Percentiles rank a stretch among this genome's conserved stretches.
These are phyloP conservation scores for Colletotrichum sp. DNA, from an alignment of 2,329 filamentous ascomycete genomes.

Conservation along the genomic window DNA sequence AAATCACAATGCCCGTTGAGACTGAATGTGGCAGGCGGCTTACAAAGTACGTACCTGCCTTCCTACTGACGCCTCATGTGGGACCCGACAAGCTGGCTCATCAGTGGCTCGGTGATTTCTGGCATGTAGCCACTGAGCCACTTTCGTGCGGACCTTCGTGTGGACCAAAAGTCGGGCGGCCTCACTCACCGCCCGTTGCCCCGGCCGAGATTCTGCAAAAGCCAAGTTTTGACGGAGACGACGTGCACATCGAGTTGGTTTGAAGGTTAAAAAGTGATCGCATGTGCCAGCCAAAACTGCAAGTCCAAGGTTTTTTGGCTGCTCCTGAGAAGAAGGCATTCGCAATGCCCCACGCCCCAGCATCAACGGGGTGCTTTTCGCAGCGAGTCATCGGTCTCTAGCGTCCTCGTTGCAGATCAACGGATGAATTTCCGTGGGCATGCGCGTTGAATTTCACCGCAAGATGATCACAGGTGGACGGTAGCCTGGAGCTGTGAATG, in stretches of 20 bases:
- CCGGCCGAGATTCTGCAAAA: neutral
- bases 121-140: no score
- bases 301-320: neutral
- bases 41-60: neutral
- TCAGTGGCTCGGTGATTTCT: no score
- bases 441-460: no score
- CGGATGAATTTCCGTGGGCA: neutral
- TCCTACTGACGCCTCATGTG: no score
- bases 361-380: neutral
- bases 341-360: neutral
- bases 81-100: no score
- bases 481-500: no score
- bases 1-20: neutral
- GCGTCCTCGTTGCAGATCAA: neutral
- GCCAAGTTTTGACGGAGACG: neutral
- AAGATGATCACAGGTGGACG: no score
- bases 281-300: neutral
- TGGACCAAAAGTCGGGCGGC: neutral
- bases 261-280: neutral
- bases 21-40: neutral
- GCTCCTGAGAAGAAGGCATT: neutral
- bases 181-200: neutral
- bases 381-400: neutral
- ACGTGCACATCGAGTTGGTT: neutral
- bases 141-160: neutral